A percentile compares a stretch with the other conserved stretches of the same genome.
These are phyloP conservation scores for Chlorophyllum brunneum DNA, from an alignment of 768 basidiomycete genomes.

Conservation along the genomic window DNA sequence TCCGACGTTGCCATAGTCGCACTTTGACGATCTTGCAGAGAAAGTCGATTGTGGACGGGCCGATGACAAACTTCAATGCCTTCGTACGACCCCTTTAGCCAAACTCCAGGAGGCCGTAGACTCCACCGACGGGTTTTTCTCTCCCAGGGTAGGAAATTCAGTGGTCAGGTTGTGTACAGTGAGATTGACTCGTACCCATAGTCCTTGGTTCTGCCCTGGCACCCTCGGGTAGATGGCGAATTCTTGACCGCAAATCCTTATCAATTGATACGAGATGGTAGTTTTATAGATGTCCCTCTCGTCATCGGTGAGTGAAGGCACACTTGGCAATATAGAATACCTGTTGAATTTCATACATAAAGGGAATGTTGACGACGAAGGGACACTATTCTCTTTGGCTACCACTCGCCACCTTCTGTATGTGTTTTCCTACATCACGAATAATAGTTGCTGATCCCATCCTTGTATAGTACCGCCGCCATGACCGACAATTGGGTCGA, in stretches of 20 bases:
- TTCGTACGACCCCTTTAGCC: conserved; percentile 32
- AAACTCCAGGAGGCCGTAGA: conserved; percentile 36
- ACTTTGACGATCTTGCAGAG: neutral
- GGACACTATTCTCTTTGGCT: conserved; percentile 46
- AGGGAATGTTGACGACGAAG: conserved; percentile 61
- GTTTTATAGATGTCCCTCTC: conserved; percentile 45
- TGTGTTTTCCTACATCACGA: conserved; percentile 13
- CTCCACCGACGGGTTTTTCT: conserved; percentile 31
- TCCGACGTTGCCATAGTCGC: conserved; percentile 7
- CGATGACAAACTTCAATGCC: conserved; percentile 35
- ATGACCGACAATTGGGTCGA: neutral
- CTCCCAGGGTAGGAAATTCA: conserved; percentile 29
- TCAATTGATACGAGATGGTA: conserved; percentile 36
- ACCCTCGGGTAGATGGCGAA: conserved; percentile 44
- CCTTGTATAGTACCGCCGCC: too few relatives aligned
- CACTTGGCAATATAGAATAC: neutral
- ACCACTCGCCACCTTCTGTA: conserved; percentile 18
- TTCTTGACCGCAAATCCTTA: conserved; percentile 43
- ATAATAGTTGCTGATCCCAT: too few relatives aligned
- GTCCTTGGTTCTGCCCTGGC: conserved; percentile 44
- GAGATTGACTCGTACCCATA: conserved; percentile 16
- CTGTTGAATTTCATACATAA: neutral
- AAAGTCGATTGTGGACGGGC: conserved; percentile 22
- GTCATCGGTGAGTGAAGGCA: conserved; percentile 31
- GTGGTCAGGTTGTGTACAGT: too few relatives aligned